Conservation (phyloP, 441 rosid genomes). For the Kokia cookei region DNA sequence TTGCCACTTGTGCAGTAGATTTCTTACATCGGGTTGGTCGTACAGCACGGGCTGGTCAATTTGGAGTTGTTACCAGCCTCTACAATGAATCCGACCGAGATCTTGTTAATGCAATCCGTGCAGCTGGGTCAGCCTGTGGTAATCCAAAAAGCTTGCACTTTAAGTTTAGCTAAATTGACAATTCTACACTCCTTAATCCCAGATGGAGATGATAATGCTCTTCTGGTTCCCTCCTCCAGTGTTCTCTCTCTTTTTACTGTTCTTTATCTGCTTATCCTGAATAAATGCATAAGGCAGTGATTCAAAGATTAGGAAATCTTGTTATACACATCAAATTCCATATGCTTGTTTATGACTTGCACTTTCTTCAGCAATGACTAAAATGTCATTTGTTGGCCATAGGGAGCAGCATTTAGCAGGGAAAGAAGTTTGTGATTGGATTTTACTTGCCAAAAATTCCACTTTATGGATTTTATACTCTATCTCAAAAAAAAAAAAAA, state of each 20-base stretch:
- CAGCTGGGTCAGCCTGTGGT: constrained; percentile 88
- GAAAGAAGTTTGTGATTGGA: constrained; percentile 45
- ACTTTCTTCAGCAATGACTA: constrained; percentile 4
- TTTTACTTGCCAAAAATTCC: background rate
- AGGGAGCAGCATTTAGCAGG: constrained; percentile 93
- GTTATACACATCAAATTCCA: background rate
- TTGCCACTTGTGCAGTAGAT: constrained; percentile 86
- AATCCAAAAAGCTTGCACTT: constrained; percentile 17
- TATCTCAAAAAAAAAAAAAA: background rate
- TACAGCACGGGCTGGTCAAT: constrained; percentile 91
- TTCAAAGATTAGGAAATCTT: background rate
- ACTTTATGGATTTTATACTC: background rate
- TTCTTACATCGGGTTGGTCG: constrained; percentile 92
- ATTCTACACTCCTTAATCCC: background rate
- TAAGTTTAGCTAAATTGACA: background rate
- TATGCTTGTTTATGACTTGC: background rate
- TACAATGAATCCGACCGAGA: constrained; percentile 66
- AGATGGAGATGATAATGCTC: background rate
- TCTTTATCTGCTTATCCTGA: background rate
- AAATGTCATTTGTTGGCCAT: constrained; percentile 16
- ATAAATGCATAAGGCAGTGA: background rate
- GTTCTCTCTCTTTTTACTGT: background rate
- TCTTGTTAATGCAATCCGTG: constrained; percentile 71
- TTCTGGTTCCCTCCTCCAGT: background rate
- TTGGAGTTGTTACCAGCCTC: constrained; percentile 84